Evolutionary conservation across 2,329 filamentous ascomycete species (phyloP), one percentile per base, ranked within the genome.

Genomic region (Catunica adiposa): DNA sequence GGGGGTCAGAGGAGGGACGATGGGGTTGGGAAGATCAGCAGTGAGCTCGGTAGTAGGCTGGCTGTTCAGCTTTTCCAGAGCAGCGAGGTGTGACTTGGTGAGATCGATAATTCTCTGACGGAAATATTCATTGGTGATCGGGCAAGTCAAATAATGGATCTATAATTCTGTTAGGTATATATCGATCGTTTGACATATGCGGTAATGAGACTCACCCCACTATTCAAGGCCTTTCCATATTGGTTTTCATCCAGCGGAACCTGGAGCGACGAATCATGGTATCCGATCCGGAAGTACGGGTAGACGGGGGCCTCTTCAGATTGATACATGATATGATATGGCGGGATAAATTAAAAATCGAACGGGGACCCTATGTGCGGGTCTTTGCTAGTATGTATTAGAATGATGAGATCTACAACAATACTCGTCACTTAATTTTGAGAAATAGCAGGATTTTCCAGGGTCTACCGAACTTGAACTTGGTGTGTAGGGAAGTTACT

Each of bases 61-160:
- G 58, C 68, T 67, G 55, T 64, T 67, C 37, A 65, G 64, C 42
- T 70, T 66, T 50, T 75, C 69, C 20, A 78, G 64, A 14, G 70
- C 64, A 3, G 71, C 64, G 9, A 78, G 67, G 64, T 85, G 79
- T 47, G 71, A 67, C 46, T 76, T 73, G 31, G 86, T 71, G 29
- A 86, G 71, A 23, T 72, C 70, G 61, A 84, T 72, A 15, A 92
- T 80, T 56, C 84, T 77, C 26, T 78, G 72, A 60, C 81, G 82
- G 67, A 90, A 92, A 63, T 81, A 75, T 20, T 72, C 67, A 63
- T 84, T 92, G 40, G 86, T 90, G 65, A 94, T 82, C 53, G 85
- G 83, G 17, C 80, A 82, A 3, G 86, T 89, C 60, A 86, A 76
- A 71, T 89, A 86, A 64, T 83, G 79, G 71, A 90, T 87, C 84